Evolutionary conservation across 2,329 filamentous ascomycete genomes (phyloP).

Genomic region (Trichoderma koningiopsis): DNA sequence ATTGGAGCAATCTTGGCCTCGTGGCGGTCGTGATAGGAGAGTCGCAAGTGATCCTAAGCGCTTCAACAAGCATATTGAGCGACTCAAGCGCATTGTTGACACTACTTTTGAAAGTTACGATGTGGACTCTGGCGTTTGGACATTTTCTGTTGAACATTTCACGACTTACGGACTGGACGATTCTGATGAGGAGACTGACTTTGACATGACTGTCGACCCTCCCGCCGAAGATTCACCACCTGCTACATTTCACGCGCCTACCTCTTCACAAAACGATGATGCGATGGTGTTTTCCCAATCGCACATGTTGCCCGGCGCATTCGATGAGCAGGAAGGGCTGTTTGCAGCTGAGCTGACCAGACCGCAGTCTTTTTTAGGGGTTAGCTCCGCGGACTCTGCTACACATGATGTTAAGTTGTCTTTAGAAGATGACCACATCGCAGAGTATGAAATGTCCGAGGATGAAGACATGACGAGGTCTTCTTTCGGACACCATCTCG

Average conservation of each 20-base stretch:
- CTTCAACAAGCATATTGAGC: constrained; percentile 79
- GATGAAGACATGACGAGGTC: constrained; percentile 77
- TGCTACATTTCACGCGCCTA: constrained; percentile 30
- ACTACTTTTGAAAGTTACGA: constrained; percentile 85
- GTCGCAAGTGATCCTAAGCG: constrained; percentile 59
- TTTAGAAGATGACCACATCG: constrained; percentile 68
- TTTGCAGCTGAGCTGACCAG: constrained; percentile 59
- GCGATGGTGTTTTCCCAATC: constrained; percentile 59
- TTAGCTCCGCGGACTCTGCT: constrained; percentile 82
- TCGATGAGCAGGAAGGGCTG: constrained; percentile 63
- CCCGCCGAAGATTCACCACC: constrained; percentile 24
- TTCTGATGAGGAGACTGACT: constrained; percentile 70
- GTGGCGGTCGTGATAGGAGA: constrained; percentile 60
- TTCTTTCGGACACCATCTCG: constrained; percentile 71
- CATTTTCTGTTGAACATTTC: constrained; percentile 92
- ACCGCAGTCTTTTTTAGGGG: constrained; percentile 85
- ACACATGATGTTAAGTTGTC: constrained; percentile 61
- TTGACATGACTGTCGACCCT: constrained; percentile 43
- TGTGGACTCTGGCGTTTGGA: constrained; percentile 79
- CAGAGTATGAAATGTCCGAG: constrained; percentile 75
- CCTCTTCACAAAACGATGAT: constrained; percentile 47
- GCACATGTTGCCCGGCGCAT: constrained; percentile 73
- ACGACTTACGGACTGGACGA: constrained; percentile 91
- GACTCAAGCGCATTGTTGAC: constrained; percentile 75
- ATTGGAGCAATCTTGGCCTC: constrained; percentile 93